phyloP scores from a whole-genome alignment of 805 yeast species.

The Kodamaea kaohsiungensis region DNA sequence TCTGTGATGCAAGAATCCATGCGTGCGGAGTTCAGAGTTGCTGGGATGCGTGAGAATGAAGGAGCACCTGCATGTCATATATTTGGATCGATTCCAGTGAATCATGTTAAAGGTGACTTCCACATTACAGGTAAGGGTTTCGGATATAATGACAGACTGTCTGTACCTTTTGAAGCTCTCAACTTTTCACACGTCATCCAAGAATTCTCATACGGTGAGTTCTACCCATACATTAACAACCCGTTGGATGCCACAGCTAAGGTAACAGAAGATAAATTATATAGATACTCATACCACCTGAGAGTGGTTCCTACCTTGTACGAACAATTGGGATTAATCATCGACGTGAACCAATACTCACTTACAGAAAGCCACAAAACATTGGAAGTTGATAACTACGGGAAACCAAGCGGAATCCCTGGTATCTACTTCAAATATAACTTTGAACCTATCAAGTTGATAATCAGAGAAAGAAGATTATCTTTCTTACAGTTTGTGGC shows the following conservation, averaged over 20 bases:
- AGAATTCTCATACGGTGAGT: conserved; percentile 89
- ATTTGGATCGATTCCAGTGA: conserved; percentile 80
- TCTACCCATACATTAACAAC: conserved; percentile 80
- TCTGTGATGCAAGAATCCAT: conserved; percentile 65
- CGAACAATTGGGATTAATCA: conserved; percentile 63
- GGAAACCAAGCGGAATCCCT: conserved; percentile 47
- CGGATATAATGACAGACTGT: conserved; percentile 55
- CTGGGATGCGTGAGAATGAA: conserved; percentile 44
- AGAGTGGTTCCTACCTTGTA: conserved; percentile 84
- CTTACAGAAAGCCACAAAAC: conserved; percentile 51
- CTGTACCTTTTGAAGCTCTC: conserved; percentile 49
- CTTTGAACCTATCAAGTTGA: conserved; percentile 81
- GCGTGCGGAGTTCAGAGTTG: conserved; percentile 58
- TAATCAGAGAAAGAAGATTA: conserved; percentile 68
- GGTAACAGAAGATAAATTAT: conserved; percentile 48
- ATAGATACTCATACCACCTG: conserved; percentile 63
- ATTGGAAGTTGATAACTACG: conserved; percentile 13
- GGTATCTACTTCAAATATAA: conserved; percentile 85
- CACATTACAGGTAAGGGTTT: conserved; percentile 78
- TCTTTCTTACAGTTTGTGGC: conserved; percentile 78
- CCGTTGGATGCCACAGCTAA: conserved; percentile 83
- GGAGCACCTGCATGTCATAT: conserved; percentile 84
- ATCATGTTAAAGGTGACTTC: conserved; percentile 81
- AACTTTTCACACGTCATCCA: conserved; percentile 83
- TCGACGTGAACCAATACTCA: conserved; percentile 88